Evolutionary conservation across 2,329 filamentous ascomycete genomes (phyloP), one percentile per base, ranked within the genome.

Genomic region (Aquanectria penicillioides): DNA sequence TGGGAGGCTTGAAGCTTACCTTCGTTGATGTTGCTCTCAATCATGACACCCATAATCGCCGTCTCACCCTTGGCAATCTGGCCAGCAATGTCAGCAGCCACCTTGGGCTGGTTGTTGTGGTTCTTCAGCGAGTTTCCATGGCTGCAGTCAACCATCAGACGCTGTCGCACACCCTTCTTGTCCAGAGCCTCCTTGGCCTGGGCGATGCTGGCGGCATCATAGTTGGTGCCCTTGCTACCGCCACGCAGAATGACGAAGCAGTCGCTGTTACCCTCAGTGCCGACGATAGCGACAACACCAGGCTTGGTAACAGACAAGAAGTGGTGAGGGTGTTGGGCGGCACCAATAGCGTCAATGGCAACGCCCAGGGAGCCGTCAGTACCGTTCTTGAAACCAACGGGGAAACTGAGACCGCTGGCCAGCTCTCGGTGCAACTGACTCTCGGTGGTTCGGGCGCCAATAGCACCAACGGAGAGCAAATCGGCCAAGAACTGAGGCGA

Each of bases 311-410:
- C 94, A 6, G 93, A 97, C 69, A 99, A 85, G 85, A 99, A 98
- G 82, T 97, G 93, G 74, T 99, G 95, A 13, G 93, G 92, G 74
- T 97, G 92, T 75, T 86, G 89, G 47, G 96, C 94, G 13, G 95
- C 92, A 62, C 94, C 93, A 75, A 98, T 97, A 47, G 95, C 95
- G 74, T 99, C 95, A 69, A 98, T 92, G 11, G 95, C 94, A 4
- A 98, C 94, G 55, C 89, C 86, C 43, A 98, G 81, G 8, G 89
- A 90, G 48, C 95, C 95, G 75, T 99, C 95, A 26, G 95, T 99
- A 65, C 95, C 95, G 78, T 99, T 99, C 86, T 99, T 99, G 90
- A 99, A 99, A 48, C 95, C 95, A 10, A 99, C 93, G 2, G 95
- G 95, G 90, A 97, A 98, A 68, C 91, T 96, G 29, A 98, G 83